Evolutionary conservation across 495 filamentous ascomycete genomes (phyloP).

Genomic region (Podospora tetraspora): DNA sequence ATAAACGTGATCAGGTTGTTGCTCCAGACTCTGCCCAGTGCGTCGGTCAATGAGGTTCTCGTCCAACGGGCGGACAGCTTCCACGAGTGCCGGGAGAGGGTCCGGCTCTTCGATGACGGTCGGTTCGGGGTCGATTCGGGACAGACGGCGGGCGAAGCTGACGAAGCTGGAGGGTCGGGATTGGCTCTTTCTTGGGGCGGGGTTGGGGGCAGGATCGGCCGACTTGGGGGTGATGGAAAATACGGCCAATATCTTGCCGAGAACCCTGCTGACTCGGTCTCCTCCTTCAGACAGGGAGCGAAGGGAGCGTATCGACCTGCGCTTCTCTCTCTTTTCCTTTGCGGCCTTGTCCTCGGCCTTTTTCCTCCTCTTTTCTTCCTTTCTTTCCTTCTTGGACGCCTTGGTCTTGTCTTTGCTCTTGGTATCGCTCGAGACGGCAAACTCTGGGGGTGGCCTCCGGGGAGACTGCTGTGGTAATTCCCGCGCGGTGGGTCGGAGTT

Average conservation of each 20-base stretch:
- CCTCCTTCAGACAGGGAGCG: constrained; percentile 29
- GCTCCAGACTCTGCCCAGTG: not conserved
- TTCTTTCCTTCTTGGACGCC: constrained; percentile 17
- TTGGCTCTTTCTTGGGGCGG: constrained; percentile 5
- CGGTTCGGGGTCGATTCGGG: constrained; percentile 17
- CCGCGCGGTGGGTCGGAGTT: constrained; percentile 36
- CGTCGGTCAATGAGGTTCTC: not conserved
- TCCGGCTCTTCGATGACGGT: constrained; percentile 20
- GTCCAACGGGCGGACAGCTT: not conserved
- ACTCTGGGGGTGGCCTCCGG: constrained; percentile 14
- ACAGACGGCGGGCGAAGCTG: constrained; percentile 27
- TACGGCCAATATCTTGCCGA: constrained; percentile 40
- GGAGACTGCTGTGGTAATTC: constrained; percentile 4
- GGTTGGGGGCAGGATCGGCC: constrained; percentile 11
- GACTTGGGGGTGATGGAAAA: constrained; percentile 28
- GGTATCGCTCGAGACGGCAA: constrained; percentile 19
- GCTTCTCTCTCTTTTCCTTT: constrained; percentile 32
- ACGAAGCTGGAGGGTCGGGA: constrained; percentile 29
- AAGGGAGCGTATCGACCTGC: constrained; percentile 30
- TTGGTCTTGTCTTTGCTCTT: constrained; percentile 29
- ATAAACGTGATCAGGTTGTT: not conserved
- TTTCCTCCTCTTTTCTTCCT: constrained; percentile 23
- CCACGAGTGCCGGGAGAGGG: not conserved
- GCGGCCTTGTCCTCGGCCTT: constrained; percentile 30
- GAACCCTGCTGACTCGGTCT: constrained; percentile 28